A percentile compares a stretch with the other conserved stretches of the same genome.
Evolutionary conservation across 768 basidiomycete genomes (phyloP).

Genomic region (Tephrocybe sp.): DNA sequence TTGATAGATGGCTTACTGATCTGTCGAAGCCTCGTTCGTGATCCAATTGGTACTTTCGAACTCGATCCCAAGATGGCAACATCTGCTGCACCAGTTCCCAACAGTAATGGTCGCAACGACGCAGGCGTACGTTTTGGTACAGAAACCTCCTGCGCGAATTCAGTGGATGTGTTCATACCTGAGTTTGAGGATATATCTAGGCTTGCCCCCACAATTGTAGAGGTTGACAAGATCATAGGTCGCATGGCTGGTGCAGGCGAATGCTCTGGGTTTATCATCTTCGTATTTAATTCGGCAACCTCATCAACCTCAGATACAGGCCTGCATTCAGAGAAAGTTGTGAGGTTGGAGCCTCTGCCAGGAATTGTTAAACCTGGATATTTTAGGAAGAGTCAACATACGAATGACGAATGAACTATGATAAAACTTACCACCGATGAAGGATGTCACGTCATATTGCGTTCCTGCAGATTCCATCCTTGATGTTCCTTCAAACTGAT

Average conservation of each 20-base stretch:
- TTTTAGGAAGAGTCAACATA: neutral
- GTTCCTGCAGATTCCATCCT: slow-evolving; percentile 44
- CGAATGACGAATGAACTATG: neutral
- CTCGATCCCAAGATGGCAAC: slow-evolving; percentile 20
- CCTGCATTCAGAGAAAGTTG: neutral
- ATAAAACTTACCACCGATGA: slow-evolving; percentile 48
- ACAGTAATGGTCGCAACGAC: slow-evolving; percentile 29
- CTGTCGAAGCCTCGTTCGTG: slow-evolving; percentile 20
- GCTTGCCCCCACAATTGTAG: neutral
- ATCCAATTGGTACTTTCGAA: slow-evolving; percentile 27
- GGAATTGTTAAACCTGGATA: slow-evolving; percentile 22
- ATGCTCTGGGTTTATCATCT: slow-evolving; percentile 7
- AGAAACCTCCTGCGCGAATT: neutral
- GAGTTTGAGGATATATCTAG: neutral
- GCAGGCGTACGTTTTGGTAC: slow-evolving; percentile 5
- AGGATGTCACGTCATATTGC: slow-evolving; percentile 73
- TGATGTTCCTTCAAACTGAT: slow-evolving; percentile 14
- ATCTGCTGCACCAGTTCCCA: slow-evolving; percentile 27
- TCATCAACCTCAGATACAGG: neutral
- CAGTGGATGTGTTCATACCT: neutral
- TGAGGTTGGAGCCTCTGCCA: slow-evolving; percentile 5
- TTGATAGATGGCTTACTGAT: slow-evolving; percentile 27
- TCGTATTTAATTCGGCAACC: slow-evolving; percentile 11
- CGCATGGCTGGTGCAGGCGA: slow-evolving; percentile 2
- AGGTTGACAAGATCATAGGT: slow-evolving; percentile 10